Base-by-base conservation (phyloP, 129 eudicot species). In the Silybum marianum region DNA sequence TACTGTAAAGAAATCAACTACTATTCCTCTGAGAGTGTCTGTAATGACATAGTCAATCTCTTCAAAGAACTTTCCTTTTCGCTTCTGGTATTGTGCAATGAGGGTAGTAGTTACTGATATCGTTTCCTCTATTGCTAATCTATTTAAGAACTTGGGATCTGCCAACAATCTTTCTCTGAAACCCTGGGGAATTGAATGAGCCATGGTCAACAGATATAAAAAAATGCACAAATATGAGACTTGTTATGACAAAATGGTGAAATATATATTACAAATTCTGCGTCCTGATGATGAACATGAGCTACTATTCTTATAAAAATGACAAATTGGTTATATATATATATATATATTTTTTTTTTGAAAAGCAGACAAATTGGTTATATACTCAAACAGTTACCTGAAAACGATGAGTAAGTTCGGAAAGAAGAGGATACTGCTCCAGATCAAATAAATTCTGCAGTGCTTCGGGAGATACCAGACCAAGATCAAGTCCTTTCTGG, bases 401-500 rank as follows among this genome's bases (percentile, higher is more conserved):
- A 85, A 95, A 95, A 30, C 91, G 91, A 74, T 93, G 85, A 77
- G 93, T 85, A 78, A 95, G 91, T 74, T 93, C 97, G 60, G 97
- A 84, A 67, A 95, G 86, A 58, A 91, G 71, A 65, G 99, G 99
- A 88, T 95, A 91, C 79, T 88, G 86, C 93, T 95, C 98, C 86
- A 92, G 86, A 83, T 95, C 97, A 83, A 93, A 95, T 69, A 95
- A 95, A 70, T 89, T 93, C 76, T 95, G 98, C 73, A 95, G 90
- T 44, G 84, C 95, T 85, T 95, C 99, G 6, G 99, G 99, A 26
- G 99, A 93, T 85, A 95, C 95, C 67, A 95, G 88, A 85, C 98
- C 99, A 89, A 92, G 99, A 89, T 95, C 98, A 58, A 95, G 87
- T 81, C 99, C 99, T 62, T 88, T 93, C 68, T 95, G 99, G 73